A percentile compares a stretch with the other conserved stretches of the same genome.
Evolutionary conservation across 2,329 filamentous ascomycete species (phyloP).

Genomic region (Trichoderma oligosporum): DNA sequence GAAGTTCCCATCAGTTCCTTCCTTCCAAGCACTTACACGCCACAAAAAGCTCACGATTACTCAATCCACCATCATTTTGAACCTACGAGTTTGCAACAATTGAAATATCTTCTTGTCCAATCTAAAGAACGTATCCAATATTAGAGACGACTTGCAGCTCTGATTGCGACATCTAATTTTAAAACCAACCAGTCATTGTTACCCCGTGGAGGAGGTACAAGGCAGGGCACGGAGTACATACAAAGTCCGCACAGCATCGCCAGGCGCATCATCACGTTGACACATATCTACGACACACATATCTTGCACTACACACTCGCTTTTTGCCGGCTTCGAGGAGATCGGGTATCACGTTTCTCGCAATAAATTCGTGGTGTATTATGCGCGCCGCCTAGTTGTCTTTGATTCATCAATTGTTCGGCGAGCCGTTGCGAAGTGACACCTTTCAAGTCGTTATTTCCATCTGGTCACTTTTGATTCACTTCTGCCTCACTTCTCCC

Average conservation of each 20-base stretch:
- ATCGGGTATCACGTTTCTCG: constrained; percentile 14
- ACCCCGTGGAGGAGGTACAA: constrained; percentile 2
- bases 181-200: background rate
- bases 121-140: background rate
- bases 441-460: constrained; percentile 5
- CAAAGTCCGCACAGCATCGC: constrained; percentile 16
- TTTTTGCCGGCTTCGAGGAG: constrained; percentile 1
- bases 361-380: background rate
- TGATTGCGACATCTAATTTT: background rate
- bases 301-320: constrained; percentile 19
- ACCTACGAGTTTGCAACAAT: background rate
- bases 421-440: constrained; percentile 11
- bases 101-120: background rate
- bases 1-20: background rate
- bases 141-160: background rate
- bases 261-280: constrained; percentile 11
- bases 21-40: constrained; percentile 18
- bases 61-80: background rate
- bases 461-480: constrained; percentile 20
- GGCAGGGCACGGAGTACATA: background rate
- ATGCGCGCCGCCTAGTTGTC: background rate
- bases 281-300: constrained; percentile 11
- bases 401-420: constrained; percentile 5
- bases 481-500: constrained; percentile 21
- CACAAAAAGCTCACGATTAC: background rate